These are phyloP conservation scores for Symbiodinium pilosum DNA, from an alignment of 73 alveolate genomes.

Conservation along the genomic window DNA sequence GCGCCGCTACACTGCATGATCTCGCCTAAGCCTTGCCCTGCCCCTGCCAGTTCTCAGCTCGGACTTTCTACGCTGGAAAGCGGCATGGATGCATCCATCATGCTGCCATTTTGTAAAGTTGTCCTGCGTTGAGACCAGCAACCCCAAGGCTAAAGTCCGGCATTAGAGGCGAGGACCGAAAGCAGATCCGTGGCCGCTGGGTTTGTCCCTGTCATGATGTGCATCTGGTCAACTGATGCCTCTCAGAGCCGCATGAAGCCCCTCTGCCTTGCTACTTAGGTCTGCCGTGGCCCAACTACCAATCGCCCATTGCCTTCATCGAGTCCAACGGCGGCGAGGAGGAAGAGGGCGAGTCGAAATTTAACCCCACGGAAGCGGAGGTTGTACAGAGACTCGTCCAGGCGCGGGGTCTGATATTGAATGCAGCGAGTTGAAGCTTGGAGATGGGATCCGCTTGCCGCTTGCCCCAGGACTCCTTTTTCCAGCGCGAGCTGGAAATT, in stretches of 20 bases:
- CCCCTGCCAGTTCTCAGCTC: slow-evolving; percentile 96
- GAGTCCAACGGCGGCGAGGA: slow-evolving; percentile 57
- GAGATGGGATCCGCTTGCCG: neutral
- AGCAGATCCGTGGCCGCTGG: slow-evolving; percentile 39
- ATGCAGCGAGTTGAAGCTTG: neutral
- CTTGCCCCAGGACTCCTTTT: slow-evolving; percentile 86
- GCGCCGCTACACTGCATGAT: neutral
- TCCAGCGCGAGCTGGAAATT: slow-evolving; percentile 87
- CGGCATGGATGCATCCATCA: neutral
- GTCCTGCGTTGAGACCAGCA: too few species aligned
- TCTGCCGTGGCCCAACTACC: slow-evolving; percentile 85
- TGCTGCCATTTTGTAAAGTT: too few species aligned
- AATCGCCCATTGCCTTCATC: slow-evolving; percentile 87
- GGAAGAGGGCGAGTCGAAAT: slow-evolving; percentile 44
- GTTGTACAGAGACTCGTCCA: slow-evolving; percentile 56
- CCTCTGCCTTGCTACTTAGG: neutral
- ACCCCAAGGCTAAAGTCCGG: slow-evolving; percentile 94
- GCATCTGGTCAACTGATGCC: neutral
- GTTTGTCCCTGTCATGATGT: neutral
- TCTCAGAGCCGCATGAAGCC: neutral
- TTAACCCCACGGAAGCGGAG: slow-evolving; percentile 86
- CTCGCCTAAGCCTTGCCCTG: neutral
- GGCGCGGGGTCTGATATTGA: neutral
- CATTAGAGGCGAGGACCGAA: slow-evolving; percentile 47
- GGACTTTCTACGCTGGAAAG: slow-evolving; percentile 97